A percentile compares a stretch with the other conserved stretches of the same genome.
Evolutionary conservation across 257 asterid species (phyloP).

Genomic region (Penstemon barbatus): DNA sequence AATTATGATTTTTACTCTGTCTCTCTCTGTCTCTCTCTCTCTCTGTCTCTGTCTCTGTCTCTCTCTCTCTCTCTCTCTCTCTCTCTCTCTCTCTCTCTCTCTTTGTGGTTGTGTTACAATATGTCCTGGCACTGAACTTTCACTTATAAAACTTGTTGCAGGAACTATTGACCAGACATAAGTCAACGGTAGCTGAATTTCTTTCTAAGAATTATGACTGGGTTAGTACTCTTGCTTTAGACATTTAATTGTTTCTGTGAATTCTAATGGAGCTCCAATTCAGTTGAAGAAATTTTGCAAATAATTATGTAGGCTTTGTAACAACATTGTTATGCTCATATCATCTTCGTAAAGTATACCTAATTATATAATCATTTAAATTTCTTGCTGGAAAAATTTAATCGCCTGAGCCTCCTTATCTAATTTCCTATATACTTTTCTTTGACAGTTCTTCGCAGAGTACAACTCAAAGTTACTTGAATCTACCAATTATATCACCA

Average conservation of each 20-base stretch:
- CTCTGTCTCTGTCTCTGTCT: background rate
- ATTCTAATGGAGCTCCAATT: slow-evolving; percentile 15
- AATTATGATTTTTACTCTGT: slow-evolving; percentile 2
- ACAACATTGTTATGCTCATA: slow-evolving; percentile 13
- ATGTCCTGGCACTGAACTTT: slow-evolving; percentile 18
- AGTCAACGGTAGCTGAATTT: slow-evolving; percentile 91
- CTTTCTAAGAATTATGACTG: slow-evolving; percentile 91
- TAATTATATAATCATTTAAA: slow-evolving; percentile 4
- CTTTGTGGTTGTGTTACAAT: background rate
- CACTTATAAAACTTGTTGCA: slow-evolving; percentile 36
- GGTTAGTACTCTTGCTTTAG: slow-evolving; percentile 48
- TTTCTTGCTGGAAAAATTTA: slow-evolving; percentile 5
- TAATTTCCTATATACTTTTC: slow-evolving; percentile 20
- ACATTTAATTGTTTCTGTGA: slow-evolving; percentile 9
- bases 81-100: background rate
- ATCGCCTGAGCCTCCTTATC: slow-evolving; percentile 11
- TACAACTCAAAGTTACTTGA: slow-evolving; percentile 84
- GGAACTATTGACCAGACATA: slow-evolving; percentile 96
- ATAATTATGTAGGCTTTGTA: background rate
- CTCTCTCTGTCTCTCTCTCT: too few relatives aligned
- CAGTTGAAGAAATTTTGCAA: background rate
- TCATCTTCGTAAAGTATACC: background rate
- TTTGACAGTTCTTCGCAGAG: slow-evolving; percentile 70
- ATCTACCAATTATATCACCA: slow-evolving; percentile 77
- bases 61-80: too few relatives aligned